Percentiles rank a stretch among this genome's conserved stretches.
phyloP scores from a whole-genome alignment of 768 basidiomycete species.

The Hygrophorus pudorinus region DNA sequence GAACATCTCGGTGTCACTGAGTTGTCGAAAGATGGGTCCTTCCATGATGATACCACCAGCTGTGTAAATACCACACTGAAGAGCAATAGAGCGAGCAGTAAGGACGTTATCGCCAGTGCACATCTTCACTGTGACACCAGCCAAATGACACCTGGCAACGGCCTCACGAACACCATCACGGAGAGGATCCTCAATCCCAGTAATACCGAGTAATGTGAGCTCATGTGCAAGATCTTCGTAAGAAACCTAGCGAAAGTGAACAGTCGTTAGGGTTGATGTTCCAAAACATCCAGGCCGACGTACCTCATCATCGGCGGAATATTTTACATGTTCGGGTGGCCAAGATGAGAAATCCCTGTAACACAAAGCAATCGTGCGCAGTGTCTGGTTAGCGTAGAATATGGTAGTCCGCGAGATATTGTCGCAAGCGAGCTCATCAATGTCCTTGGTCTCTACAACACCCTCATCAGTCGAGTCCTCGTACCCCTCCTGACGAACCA shows the following conservation, averaged over 20 bases:
- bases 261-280: constrained; percentile 7
- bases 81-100: constrained; percentile 91
- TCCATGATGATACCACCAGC: constrained; percentile 97
- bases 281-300: constrained; percentile 9
- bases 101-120: constrained; percentile 97
- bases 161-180: constrained; percentile 84
- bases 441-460: constrained; percentile 43
- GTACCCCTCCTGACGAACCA: constrained; percentile 39
- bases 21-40: constrained; percentile 83
- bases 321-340: constrained; percentile 53
- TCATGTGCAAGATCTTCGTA: constrained; percentile 62
- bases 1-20: constrained; percentile 58
- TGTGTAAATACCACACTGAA: constrained; percentile 92
- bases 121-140: constrained; percentile 95
- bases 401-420: constrained; percentile 92
- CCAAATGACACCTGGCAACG: constrained; percentile 76
- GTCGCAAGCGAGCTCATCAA: constrained; percentile 58
- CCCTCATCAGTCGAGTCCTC: constrained; percentile 13
- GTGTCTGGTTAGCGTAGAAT: constrained; percentile 94
- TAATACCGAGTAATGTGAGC: constrained; percentile 80
- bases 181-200: constrained; percentile 94
- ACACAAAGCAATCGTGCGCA: constrained; percentile 90
- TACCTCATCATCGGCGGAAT: constrained; percentile 47
- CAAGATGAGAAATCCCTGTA: constrained; percentile 81
- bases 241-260: constrained; percentile 35